Evolutionary conservation across 2,329 filamentous ascomycete species (phyloP).

Genomic region (Geosmithia putterillii): DNA sequence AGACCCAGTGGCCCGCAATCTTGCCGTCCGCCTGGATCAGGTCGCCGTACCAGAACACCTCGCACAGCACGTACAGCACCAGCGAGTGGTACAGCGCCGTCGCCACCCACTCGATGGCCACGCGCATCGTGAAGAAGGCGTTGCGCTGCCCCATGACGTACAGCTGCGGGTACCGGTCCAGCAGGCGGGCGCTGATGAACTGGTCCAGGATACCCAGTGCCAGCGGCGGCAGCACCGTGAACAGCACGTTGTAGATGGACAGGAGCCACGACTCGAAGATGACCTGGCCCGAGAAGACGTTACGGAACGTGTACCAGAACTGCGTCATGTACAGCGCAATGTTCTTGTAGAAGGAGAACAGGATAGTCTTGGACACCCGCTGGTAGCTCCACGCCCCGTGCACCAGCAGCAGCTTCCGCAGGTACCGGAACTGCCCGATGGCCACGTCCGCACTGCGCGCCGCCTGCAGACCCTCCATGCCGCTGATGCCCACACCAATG

Average conservation of each 20-base stretch:
- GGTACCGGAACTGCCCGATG: conserved; percentile 89
- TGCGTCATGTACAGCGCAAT: conserved; percentile 98
- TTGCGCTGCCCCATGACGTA: conserved; percentile 91
- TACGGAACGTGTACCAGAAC: conserved; percentile 99
- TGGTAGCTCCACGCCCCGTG: conserved; percentile 98
- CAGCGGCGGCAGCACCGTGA: conserved; percentile 85
- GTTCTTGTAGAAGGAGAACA: conserved; percentile 99
- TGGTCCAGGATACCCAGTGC: conserved; percentile 96
- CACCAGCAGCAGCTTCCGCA: conserved; percentile 86
- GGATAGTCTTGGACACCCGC: conserved; percentile 87
- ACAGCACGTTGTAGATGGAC: conserved; percentile 99
- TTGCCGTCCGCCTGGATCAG: conserved; percentile 68
- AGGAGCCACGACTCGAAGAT: conserved; percentile 99
- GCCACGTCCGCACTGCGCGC: conserved; percentile 91
- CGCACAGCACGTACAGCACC: conserved; percentile 75
- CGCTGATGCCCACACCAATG: conserved; percentile 94
- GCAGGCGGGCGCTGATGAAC: conserved; percentile 83
- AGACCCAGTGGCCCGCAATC: conserved; percentile 89
- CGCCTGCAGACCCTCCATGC: conserved; percentile 91
- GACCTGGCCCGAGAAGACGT: conserved; percentile 92
- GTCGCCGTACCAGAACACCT: conserved; percentile 74
- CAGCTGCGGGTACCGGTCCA: conserved; percentile 92
- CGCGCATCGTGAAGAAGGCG: conserved; percentile 83
- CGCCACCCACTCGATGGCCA: conserved; percentile 83
- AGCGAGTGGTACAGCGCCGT: conserved; percentile 96